phyloP scores from a whole-genome alignment of 116 monocot species.

The Zostera marina region DNA sequence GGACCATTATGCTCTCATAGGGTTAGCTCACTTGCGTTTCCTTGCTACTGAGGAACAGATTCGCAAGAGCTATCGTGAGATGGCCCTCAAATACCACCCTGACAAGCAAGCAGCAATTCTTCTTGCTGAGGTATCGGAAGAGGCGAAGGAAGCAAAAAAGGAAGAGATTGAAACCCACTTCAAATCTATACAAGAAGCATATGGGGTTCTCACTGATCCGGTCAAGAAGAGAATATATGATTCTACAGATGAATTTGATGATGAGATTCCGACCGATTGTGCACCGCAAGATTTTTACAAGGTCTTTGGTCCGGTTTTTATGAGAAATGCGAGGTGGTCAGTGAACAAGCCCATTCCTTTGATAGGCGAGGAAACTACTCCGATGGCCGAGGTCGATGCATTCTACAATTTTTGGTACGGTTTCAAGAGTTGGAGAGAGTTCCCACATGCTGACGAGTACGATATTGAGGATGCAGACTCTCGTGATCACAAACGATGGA shows the following conservation, averaged over 20 bases:
- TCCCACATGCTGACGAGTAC: slow-evolving; percentile 80
- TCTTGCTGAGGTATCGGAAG: slow-evolving; percentile 74
- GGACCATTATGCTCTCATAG: slow-evolving; percentile 88
- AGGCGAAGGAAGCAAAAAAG: slow-evolving; percentile 59
- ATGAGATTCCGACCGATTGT: slow-evolving; percentile 88
- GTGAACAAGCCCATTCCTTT: slow-evolving; percentile 52
- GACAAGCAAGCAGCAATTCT: slow-evolving; percentile 87
- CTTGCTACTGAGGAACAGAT: slow-evolving; percentile 94
- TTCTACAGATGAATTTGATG: slow-evolving; percentile 95
- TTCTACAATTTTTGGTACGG: slow-evolving; percentile 87
- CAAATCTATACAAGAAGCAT: slow-evolving; percentile 88
- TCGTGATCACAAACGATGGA: slow-evolving; percentile 95
- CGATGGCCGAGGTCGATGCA: slow-evolving; percentile 42
- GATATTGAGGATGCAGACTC: slow-evolving; percentile 90
- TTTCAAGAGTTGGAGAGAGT: slow-evolving; percentile 98
- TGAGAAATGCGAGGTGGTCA: slow-evolving; percentile 91
- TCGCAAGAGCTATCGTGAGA: slow-evolving; percentile 76
- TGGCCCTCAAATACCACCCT: slow-evolving; percentile 88
- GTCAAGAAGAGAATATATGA: slow-evolving; percentile 83
- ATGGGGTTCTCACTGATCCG: slow-evolving; percentile 86
- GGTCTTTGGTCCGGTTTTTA: slow-evolving; percentile 85
- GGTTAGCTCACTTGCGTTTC: slow-evolving; percentile 67
- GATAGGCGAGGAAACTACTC: slow-evolving; percentile 57
- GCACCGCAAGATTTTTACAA: slow-evolving; percentile 81
- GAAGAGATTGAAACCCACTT: slow-evolving; percentile 93